Conservation (phyloP, 257 asterid species). For the Solanum chaucha region DNA sequence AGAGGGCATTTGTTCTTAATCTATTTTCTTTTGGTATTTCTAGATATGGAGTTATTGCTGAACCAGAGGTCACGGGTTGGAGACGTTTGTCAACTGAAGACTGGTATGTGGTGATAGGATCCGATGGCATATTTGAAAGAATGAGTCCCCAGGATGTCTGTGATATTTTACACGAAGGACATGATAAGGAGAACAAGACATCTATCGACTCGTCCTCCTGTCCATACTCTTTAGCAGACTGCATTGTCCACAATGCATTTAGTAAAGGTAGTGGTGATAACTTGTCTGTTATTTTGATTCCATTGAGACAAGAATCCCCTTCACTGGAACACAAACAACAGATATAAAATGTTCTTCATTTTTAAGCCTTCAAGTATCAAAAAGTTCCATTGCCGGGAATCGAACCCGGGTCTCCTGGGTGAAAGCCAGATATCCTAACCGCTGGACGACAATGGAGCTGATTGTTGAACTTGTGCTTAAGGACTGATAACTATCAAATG, state of each 20-base stretch:
- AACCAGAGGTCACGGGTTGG: conserved; percentile 57
- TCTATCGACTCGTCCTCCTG: conserved; percentile 6
- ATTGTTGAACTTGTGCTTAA: too few relatives aligned
- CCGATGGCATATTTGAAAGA: conserved; percentile 68
- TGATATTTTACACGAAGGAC: conserved; percentile 10
- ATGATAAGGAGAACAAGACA: neutral
- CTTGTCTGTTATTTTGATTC: conserved; percentile 50
- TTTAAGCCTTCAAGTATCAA: neutral
- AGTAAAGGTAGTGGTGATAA: conserved; percentile 58
- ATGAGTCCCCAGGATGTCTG: conserved; percentile 48
- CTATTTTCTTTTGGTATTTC: neutral
- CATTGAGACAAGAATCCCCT: neutral
- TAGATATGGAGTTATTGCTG: conserved; percentile 65
- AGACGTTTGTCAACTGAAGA: conserved; percentile 23
- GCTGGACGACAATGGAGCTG: conserved; percentile 46
- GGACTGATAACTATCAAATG: neutral
- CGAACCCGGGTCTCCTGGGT: conserved; percentile 97
- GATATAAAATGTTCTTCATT: too few relatives aligned
- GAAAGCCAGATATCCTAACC: conserved; percentile 99
- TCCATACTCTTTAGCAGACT: conserved; percentile 32
- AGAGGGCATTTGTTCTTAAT: neutral
- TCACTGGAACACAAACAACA: neutral
- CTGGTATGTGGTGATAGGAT: conserved; percentile 45
- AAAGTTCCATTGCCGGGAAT: conserved; percentile 74
- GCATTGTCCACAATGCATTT: conserved; percentile 32